Conservation (phyloP, 2,329 filamentous ascomycete genomes). For the Ascochyta viciae-villosae region DNA sequence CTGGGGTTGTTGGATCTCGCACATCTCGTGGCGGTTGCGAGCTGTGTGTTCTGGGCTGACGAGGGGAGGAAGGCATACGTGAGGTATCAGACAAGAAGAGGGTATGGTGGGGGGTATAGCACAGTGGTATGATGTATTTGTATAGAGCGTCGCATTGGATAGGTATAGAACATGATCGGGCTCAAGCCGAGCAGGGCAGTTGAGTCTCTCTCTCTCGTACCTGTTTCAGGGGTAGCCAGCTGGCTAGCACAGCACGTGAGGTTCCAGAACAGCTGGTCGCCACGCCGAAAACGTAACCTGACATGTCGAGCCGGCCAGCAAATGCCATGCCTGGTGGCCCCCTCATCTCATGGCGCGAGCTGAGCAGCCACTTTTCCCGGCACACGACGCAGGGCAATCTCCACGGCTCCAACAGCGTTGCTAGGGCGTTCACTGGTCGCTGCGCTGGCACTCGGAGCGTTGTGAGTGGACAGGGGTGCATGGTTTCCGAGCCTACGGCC, state of each 20-base stretch:
- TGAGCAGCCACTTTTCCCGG: constrained; percentile 11
- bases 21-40: constrained; percentile 76
- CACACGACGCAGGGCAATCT: constrained; percentile 3
- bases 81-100: constrained; percentile 53
- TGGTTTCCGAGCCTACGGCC: constrained; percentile 4
- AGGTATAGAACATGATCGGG: constrained; percentile 7
- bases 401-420: constrained; percentile 11
- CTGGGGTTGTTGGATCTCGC: constrained; percentile 77
- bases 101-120: constrained; percentile 48
- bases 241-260: constrained; percentile 7
- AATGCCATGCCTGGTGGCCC: background rate
- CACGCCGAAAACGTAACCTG: constrained; percentile 14
- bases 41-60: constrained; percentile 93
- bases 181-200: constrained; percentile 2
- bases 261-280: constrained; percentile 11
- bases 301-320: constrained; percentile 5
- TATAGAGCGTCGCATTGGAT: constrained; percentile 8
- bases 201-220: background rate
- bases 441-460: constrained; percentile 15
- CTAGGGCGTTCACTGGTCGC: constrained; percentile 11
- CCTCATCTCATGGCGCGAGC: background rate
- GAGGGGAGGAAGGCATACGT: constrained; percentile 77
- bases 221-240: constrained; percentile 4
- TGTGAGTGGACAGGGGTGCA: constrained; percentile 9
- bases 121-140: constrained; percentile 44